Percentiles rank a stretch among this genome's conserved stretches.
These are phyloP conservation scores for Primulina tabacum DNA, from an alignment of 257 asterid species.

Conservation along the genomic window DNA sequence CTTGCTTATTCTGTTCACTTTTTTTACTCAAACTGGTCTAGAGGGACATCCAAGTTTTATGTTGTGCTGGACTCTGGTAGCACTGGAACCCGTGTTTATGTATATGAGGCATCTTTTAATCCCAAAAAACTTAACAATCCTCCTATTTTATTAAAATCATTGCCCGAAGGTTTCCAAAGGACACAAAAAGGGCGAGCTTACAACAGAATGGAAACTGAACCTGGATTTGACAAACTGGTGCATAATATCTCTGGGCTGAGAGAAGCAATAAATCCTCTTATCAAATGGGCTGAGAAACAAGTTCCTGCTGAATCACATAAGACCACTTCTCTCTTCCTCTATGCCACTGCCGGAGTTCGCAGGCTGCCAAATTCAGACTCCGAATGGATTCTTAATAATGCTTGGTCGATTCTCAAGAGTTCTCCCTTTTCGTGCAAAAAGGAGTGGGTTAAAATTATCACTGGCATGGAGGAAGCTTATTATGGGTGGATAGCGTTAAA, in stretches of 20 bases:
- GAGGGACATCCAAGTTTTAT: constrained; percentile 43
- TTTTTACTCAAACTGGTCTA: constrained; percentile 50
- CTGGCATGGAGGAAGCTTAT: constrained; percentile 67
- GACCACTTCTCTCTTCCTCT: constrained; percentile 53
- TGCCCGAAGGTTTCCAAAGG: constrained; percentile 51
- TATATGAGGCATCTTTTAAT: constrained; percentile 46
- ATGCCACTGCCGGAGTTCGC: constrained; percentile 75
- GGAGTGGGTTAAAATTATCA: constrained; percentile 65
- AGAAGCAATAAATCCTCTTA: constrained; percentile 46
- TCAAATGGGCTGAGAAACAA: constrained; percentile 63
- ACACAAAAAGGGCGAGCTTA: constrained; percentile 57
- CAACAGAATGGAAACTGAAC: constrained; percentile 73
- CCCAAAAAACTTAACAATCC: constrained; percentile 40
- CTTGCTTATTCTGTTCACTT: constrained; percentile 38
- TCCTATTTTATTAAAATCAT: constrained; percentile 48
- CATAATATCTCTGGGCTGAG: constrained; percentile 50
- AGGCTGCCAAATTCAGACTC: constrained; percentile 59
- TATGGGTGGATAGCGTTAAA: constrained; percentile 72
- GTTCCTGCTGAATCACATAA: constrained; percentile 54
- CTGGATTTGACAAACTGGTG: constrained; percentile 69
- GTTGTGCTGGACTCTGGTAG: constrained; percentile 74
- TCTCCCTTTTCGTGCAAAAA: constrained; percentile 58
- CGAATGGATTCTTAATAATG: constrained; percentile 64
- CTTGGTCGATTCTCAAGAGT: constrained; percentile 54
- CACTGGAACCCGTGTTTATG: constrained; percentile 72